phyloP scores from a whole-genome alignment of 2,329 filamentous ascomycete genomes.

The Aureobasidium sp. region DNA sequence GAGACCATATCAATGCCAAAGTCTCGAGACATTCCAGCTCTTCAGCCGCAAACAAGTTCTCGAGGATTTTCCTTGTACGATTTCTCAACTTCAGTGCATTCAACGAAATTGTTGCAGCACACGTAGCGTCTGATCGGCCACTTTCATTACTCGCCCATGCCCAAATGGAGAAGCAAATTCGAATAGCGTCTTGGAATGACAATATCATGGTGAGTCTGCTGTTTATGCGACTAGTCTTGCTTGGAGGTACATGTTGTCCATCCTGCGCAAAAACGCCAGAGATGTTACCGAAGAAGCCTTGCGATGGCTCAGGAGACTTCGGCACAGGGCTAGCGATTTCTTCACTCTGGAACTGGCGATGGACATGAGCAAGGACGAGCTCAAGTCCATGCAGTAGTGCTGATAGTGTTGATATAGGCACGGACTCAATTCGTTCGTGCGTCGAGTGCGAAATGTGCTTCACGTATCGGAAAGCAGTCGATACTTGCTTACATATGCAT shows the following conservation, averaged over 20 bases:
- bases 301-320: slow-evolving; percentile 76
- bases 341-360: slow-evolving; percentile 62
- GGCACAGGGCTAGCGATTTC: slow-evolving; percentile 60
- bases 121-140: slow-evolving; percentile 55
- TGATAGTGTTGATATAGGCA: slow-evolving; percentile 55
- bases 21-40: slow-evolving; percentile 91
- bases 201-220: slow-evolving; percentile 86
- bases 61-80: slow-evolving; percentile 75
- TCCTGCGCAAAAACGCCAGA: slow-evolving; percentile 84
- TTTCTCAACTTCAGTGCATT: slow-evolving; percentile 89
- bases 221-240: slow-evolving; percentile 82
- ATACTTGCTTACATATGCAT: slow-evolving; percentile 76
- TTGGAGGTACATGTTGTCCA: slow-evolving; percentile 48
- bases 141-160: slow-evolving; percentile 68
- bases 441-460: slow-evolving; percentile 51
- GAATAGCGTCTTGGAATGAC: slow-evolving; percentile 93
- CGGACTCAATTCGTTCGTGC: slow-evolving; percentile 22
- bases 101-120: slow-evolving; percentile 73
- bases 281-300: slow-evolving; percentile 88
- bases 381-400: slow-evolving; percentile 90
- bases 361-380: slow-evolving; percentile 77
- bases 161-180: slow-evolving; percentile 91
- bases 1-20: slow-evolving; percentile 75
- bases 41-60: slow-evolving; percentile 89
- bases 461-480: slow-evolving; percentile 63